Conservation (phyloP, 1,284 basidiomycete genomes). For the Fomes fomentarius region DNA sequence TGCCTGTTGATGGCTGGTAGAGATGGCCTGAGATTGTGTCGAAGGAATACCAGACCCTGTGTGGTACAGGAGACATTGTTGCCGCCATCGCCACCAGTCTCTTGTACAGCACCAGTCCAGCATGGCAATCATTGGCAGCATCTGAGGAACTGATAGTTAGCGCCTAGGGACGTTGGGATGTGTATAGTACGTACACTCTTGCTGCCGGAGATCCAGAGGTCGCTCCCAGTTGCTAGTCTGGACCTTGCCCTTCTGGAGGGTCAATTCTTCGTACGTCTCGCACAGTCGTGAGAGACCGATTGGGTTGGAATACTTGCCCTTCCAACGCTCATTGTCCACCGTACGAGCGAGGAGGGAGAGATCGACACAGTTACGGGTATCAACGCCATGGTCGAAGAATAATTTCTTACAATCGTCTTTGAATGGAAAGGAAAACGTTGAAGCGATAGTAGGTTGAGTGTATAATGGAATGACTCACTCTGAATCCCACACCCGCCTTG, state of each 20-base stretch:
- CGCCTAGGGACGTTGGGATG: constrained; percentile 1
- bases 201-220: constrained; percentile 46
- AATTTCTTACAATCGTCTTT: constrained; percentile 70
- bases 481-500: constrained; percentile 76
- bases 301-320: constrained; percentile 57
- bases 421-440: not conserved
- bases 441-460: not conserved
- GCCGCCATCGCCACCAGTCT: constrained; percentile 45
- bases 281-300: constrained; percentile 66
- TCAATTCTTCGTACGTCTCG: constrained; percentile 55
- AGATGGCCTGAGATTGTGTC: constrained; percentile 49
- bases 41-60: constrained; percentile 58
- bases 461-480: constrained; percentile 48
- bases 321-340: constrained; percentile 69
- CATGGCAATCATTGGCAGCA: constrained; percentile 72
- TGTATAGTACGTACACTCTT: constrained; percentile 52
- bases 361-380: constrained; percentile 63
- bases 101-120: constrained; percentile 54
- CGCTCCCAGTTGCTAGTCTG: constrained; percentile 71
- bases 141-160: constrained; percentile 47
- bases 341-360: constrained; percentile 67
- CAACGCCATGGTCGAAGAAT: constrained; percentile 53
- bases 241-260: constrained; percentile 59
- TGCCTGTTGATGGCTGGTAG: constrained; percentile 38
- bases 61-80: constrained; percentile 43